Conservation (phyloP, 2,329 filamentous ascomycete genomes). For the Botrytis tulipae region DNA sequence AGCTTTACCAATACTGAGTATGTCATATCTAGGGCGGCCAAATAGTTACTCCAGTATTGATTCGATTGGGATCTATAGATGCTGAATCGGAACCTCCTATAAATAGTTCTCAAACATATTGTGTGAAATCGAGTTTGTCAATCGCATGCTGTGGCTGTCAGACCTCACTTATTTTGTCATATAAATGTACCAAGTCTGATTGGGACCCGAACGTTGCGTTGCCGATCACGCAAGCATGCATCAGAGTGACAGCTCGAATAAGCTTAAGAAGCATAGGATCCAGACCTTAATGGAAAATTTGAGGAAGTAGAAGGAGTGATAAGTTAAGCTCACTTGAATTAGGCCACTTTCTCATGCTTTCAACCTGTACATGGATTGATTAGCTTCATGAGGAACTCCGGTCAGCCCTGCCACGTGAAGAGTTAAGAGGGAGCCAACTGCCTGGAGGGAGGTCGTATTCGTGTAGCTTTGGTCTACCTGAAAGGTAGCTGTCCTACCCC, state of each 20-base stretch:
- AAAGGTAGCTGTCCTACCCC: background rate
- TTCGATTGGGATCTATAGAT: background rate
- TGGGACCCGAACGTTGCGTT: background rate
- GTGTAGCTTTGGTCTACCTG: background rate
- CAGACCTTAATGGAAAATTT: background rate
- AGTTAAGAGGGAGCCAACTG: background rate
- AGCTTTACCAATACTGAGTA: conserved; percentile 14
- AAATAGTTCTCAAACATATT: background rate
- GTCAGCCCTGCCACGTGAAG: background rate
- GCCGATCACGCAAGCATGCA: background rate
- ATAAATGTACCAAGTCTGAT: background rate
- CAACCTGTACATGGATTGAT: background rate
- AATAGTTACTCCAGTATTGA: background rate
- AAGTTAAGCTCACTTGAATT: background rate
- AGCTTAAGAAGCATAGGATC: background rate
- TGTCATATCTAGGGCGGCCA: background rate
- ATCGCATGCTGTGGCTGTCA: background rate
- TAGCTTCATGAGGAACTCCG: background rate
- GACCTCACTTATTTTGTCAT: background rate
- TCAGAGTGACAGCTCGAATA: background rate
- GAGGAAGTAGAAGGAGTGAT: background rate
- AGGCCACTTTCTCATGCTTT: background rate
- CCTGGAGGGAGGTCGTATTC: background rate
- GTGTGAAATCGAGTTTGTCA: background rate
- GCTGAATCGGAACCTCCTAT: background rate